Evolutionary conservation across 495 filamentous ascomycete genomes (phyloP).

Genomic region (Emericellopsis terricola): DNA sequence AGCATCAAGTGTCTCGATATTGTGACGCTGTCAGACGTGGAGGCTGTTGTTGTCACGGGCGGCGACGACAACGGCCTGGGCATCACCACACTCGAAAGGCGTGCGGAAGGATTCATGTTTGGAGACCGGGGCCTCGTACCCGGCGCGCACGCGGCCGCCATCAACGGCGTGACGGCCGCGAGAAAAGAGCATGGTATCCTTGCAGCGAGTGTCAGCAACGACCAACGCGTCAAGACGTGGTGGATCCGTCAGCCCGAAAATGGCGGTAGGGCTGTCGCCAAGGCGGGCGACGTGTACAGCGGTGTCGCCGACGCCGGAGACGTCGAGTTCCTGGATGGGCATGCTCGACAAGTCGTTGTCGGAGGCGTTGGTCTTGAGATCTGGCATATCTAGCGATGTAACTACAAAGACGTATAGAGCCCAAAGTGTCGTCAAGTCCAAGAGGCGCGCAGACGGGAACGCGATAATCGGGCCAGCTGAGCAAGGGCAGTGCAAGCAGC

Average conservation of each 20-base stretch:
- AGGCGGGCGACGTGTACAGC: constrained; percentile 36
- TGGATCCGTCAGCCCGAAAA: constrained; percentile 14
- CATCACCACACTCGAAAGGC: constrained; percentile 26
- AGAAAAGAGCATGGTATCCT: constrained; percentile 1
- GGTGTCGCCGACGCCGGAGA: constrained; percentile 41
- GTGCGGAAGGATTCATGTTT: constrained; percentile 6
- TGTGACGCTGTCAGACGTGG: constrained; percentile 8
- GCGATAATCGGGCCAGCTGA: no score
- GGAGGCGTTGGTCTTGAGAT: constrained; percentile 30
- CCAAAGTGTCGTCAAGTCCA: no score
- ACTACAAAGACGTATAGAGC: no score
- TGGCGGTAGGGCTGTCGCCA: constrained; percentile 16
- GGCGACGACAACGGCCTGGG: constrained; percentile 72
- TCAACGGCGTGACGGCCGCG: constrained; percentile 46
- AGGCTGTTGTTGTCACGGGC: constrained; percentile 31
- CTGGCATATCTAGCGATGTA: constrained; percentile 18
- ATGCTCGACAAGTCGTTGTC: constrained; percentile 9
- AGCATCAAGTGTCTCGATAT: constrained; percentile 44
- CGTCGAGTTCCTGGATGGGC: constrained; percentile 7
- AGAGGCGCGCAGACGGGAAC: no score
- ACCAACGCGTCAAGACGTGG: constrained; percentile 73
- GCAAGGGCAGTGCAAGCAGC: no score
- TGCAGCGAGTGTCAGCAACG: constrained; percentile 53
- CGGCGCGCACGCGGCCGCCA: constrained; percentile 62
- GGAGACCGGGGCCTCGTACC: constrained; percentile 35